Percentiles rank a stretch among this genome's conserved stretches.
Conservation (phyloP, 768 basidiomycete genomes). For the Termitomyces sp. region DNA sequence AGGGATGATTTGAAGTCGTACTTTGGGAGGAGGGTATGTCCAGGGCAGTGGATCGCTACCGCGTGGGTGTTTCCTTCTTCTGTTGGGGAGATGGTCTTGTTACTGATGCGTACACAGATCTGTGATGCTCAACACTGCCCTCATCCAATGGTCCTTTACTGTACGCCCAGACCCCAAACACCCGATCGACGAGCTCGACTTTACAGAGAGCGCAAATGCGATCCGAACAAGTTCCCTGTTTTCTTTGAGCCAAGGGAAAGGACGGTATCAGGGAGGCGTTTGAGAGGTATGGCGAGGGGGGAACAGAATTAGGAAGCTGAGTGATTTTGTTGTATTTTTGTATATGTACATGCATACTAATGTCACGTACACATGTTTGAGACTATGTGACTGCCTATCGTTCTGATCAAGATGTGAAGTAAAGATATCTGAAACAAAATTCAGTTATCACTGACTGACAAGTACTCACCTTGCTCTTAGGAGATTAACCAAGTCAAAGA, state of each 20-base stretch:
- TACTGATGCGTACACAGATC: conserved; percentile 13
- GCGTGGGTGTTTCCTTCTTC: conserved; percentile 15
- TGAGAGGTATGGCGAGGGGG: conserved; percentile 27
- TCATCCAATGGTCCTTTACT: conserved; percentile 62
- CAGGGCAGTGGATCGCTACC: conserved; percentile 56
- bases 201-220: conserved; percentile 59
- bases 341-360: neutral
- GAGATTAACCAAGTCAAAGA: too few species aligned
- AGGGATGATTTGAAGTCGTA: conserved; percentile 49
- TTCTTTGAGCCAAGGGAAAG: conserved; percentile 44
- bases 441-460: too few species aligned
- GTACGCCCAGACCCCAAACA: conserved; percentile 42
- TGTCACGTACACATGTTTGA: too few species aligned
- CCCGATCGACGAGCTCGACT: conserved; percentile 57
- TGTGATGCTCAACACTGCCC: conserved; percentile 58
- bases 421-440: too few species aligned
- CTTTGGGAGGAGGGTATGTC: conserved; percentile 61
- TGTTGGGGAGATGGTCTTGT: neutral
- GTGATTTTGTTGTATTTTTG: neutral
- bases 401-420: too few species aligned
- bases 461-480: too few species aligned
- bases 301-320: neutral
- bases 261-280: conserved; percentile 33
- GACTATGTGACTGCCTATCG: too few species aligned
- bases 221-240: conserved; percentile 57